Base-by-base conservation (phyloP, 106 monocot species). In the Dioscorea zingiberensis region DNA sequence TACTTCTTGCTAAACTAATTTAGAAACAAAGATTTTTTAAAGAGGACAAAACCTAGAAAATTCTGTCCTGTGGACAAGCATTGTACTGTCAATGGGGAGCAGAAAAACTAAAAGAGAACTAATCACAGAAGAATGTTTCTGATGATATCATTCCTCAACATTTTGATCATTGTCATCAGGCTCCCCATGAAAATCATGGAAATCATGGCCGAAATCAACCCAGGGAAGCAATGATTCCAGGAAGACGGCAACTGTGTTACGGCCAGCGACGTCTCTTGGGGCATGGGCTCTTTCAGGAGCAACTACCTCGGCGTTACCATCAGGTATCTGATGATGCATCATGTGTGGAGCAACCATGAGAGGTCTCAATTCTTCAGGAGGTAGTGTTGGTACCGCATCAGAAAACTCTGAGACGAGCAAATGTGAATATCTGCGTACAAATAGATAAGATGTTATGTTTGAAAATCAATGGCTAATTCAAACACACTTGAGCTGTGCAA, bases 181-280 rank as follows among this genome's bases (percentile, higher is more conserved):
- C 25, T 66, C 66, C 19, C 38, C 78, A 73, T 74, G 54, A 55
- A 65, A 25, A 10, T 76, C 45, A 73, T 74, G 54, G 56, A 65
- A 28, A 10, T 76, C 45, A 12, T 73, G 63, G 54, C 86, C 93
- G 71, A 82, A 84, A 60, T 84, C 69, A 18, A 76, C 54, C 89
- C 93, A 99, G 21, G 98, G 98, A 25, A 99, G 82, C 38, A 99
- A 55, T 17, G 93, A 93, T 49, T 99, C 98, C 24, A 99, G 67
- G 69, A 99, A 89, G 26, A 93, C 86, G 3, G 83, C 23, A 17
- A 81, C 84, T n/a, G 93, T 54, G 65, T 93, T 89, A 29, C 93
- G 86, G 22, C 93, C 93, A 10, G 70, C 69, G 14, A 83, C 85
- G 17, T 83, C 87, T 63, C 78, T 84, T 18, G 82, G 80, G 23